Conservation (phyloP, 331 rosid genomes). For the Malus hybrid region DNA sequence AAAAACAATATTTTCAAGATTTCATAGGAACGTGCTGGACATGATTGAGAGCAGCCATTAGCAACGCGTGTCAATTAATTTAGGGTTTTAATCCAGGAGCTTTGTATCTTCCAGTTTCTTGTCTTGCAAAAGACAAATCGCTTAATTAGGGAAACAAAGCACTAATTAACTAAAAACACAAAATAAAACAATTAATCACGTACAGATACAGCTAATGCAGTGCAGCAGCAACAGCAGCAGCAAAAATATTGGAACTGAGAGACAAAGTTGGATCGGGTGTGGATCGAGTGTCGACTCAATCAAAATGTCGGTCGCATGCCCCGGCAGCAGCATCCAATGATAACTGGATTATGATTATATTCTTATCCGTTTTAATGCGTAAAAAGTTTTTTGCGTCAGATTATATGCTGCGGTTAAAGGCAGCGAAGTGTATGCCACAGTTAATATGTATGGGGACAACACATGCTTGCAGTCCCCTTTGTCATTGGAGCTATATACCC, state of each 20-base stretch:
- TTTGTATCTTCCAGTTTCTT: not conserved
- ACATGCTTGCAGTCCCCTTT: too few species aligned
- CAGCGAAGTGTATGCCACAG: not conserved
- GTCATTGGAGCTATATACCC: not conserved
- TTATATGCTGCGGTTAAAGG: constrained; percentile 15
- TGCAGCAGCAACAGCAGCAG: not conserved
- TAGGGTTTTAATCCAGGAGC: not conserved
- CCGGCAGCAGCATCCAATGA: constrained; percentile 13
- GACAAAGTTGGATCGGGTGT: not conserved
- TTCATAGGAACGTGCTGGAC: constrained; percentile 53
- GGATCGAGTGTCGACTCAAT: not conserved
- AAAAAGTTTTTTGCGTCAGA: constrained; percentile 5
- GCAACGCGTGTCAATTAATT: constrained; percentile 15
- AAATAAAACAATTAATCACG: not conserved
- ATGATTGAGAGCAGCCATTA: constrained; percentile 27
- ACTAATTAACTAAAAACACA: not conserved
- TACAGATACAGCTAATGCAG: not conserved
- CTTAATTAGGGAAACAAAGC: not conserved
- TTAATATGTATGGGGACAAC: too few species aligned
- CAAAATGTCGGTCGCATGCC: constrained; percentile 22
- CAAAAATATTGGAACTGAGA: not conserved
- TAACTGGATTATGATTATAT: not conserved
- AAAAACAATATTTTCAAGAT: not conserved
- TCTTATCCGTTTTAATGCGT: constrained; percentile 3
- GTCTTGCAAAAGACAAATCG: not conserved